phyloP scores from a whole-genome alignment of 2,329 filamentous ascomycete genomes.

The Penicillium sp. region DNA sequence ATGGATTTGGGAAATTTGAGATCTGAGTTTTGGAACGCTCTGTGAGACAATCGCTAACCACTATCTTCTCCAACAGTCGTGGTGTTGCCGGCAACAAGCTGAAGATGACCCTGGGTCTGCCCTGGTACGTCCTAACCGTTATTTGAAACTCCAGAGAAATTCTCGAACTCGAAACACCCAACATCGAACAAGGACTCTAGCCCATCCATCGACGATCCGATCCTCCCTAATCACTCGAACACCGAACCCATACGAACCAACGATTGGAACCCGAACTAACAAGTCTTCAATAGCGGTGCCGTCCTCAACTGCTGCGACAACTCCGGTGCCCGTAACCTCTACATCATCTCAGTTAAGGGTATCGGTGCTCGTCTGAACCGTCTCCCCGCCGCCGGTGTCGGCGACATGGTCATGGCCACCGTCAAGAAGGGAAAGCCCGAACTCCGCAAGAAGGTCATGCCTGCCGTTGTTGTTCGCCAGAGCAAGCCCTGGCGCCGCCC shows the following conservation, averaged over 20 bases:
- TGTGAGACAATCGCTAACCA: conserved; percentile 26
- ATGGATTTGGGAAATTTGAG: background rate
- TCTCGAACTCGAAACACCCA: conserved; percentile 21
- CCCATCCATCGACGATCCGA: background rate
- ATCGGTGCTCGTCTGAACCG: conserved; percentile 97
- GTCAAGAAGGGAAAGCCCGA: conserved; percentile 99
- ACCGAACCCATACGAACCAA: conserved; percentile 9
- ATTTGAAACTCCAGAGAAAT: conserved; percentile 13
- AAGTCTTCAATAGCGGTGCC: conserved; percentile 71
- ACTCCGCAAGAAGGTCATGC: conserved; percentile 99
- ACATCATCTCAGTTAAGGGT: conserved; percentile 99
- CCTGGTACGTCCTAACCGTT: conserved; percentile 76
- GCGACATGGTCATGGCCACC: conserved; percentile 99
- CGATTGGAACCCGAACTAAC: conserved; percentile 27
- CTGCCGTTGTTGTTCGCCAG: conserved; percentile 97
- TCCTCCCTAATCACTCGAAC: conserved; percentile 11
- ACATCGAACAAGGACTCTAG: conserved; percentile 19
- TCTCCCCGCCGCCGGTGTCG: conserved; percentile 94
- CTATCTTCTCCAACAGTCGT: conserved; percentile 52
- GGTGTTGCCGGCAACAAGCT: conserved; percentile 99
- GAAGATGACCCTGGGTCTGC: conserved; percentile 99
- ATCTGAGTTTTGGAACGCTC: background rate
- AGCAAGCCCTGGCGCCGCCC: conserved; percentile 99
- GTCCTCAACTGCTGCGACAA: conserved; percentile 99
- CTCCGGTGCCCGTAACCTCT: conserved; percentile 97